These are phyloP conservation scores for Jackrogersella minutella DNA, from an alignment of 495 filamentous ascomycete genomes.

Conservation along the genomic window DNA sequence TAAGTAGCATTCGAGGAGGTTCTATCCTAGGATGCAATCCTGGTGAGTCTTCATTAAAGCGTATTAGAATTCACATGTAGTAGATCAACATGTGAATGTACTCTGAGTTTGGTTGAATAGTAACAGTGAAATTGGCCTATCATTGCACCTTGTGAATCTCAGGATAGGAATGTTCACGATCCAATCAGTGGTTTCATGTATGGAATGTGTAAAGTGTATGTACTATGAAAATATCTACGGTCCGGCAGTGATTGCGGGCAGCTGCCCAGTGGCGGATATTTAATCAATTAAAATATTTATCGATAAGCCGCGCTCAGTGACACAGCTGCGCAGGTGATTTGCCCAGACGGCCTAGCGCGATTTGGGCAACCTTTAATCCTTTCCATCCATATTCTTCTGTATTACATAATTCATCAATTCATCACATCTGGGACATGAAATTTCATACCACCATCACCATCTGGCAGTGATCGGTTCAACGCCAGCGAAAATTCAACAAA, in stretches of 20 bases:
- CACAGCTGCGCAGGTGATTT: slow-evolving; percentile 16
- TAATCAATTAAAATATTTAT: slow-evolving; percentile 8
- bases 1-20: not conserved
- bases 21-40: not conserved
- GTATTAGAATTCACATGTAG: no score
- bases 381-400: no score
- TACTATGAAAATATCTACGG: slow-evolving; percentile 4
- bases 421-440: slow-evolving; percentile 5
- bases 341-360: slow-evolving; percentile 22
- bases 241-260: slow-evolving; percentile 1
- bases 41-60: no score
- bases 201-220: not conserved
- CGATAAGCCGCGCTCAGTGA: slow-evolving; percentile 26
- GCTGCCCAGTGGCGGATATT: not conserved
- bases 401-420: slow-evolving; percentile 21
- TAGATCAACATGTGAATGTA: not conserved
- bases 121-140: not conserved
- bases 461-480: not conserved
- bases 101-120: not conserved
- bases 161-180: not conserved
- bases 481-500: slow-evolving; percentile 13
- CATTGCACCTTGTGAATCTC: not conserved
- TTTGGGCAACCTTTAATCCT: no score
- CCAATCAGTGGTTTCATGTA: not conserved
- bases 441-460: not conserved